Percentiles rank a stretch among this genome's conserved stretches.
Conservation (phyloP, 2,329 filamentous ascomycete species). For the Chaetomium olivaceum region DNA sequence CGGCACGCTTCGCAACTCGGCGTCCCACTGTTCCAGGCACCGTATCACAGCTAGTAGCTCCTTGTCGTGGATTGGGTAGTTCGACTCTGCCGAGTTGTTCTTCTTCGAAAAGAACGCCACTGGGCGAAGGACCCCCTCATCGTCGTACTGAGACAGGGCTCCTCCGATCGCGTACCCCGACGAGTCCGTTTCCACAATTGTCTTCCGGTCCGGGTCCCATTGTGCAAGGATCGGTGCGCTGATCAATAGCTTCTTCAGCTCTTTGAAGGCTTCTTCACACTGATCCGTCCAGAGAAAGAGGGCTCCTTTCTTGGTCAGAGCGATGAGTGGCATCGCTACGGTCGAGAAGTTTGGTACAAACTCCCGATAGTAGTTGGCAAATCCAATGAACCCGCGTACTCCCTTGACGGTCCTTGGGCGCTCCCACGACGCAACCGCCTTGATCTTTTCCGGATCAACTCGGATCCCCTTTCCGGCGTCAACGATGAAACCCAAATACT, state of each 20-base stretch:
- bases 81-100: background rate
- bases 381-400: slow-evolving; percentile 6
- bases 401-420: background rate
- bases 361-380: slow-evolving; percentile 8
- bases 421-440: background rate
- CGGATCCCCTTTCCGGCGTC: slow-evolving; percentile 5
- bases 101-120: slow-evolving; percentile 5
- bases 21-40: background rate
- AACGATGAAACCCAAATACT: slow-evolving; percentile 9
- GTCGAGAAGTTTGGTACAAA: slow-evolving; percentile 14
- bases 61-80: slow-evolving; percentile 7
- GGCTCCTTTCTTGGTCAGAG: slow-evolving; percentile 8
- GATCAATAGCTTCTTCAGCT: slow-evolving; percentile 9
- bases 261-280: slow-evolving; percentile 14
- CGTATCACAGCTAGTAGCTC: background rate
- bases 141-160: background rate
- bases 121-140: background rate
- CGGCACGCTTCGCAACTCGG: background rate
- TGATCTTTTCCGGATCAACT: slow-evolving; percentile 4
- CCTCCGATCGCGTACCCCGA: slow-evolving; percentile 6
- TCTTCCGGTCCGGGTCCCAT: slow-evolving; percentile 8
- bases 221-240: slow-evolving; percentile 4
- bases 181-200: slow-evolving; percentile 5
- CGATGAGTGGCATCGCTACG: slow-evolving; percentile 6
- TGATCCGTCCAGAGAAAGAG: slow-evolving; percentile 6